Evolutionary conservation across 2,329 filamentous ascomycete species (phyloP).

Genomic region (Cryphonectria carpinicola): DNA sequence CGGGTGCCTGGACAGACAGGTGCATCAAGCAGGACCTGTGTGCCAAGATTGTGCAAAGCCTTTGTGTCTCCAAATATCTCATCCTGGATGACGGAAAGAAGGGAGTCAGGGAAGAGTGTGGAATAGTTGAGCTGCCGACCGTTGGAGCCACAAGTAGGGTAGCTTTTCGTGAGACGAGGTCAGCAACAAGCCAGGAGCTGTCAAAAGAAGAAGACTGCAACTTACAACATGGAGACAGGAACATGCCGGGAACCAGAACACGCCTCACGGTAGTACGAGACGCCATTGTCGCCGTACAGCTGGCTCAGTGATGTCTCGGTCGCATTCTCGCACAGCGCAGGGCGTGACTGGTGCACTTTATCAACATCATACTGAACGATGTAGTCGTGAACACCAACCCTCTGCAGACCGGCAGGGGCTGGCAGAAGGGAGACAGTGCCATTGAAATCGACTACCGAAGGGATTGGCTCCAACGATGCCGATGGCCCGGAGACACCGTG

Average conservation of each 20-base stretch:
- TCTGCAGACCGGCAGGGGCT: not conserved
- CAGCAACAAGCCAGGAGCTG: not conserved
- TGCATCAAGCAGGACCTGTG: conserved; percentile 8
- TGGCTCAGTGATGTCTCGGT: not conserved
- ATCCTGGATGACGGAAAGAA: conserved; percentile 13
- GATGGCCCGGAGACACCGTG: not conserved
- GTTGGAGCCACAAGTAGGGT: conserved; percentile 20
- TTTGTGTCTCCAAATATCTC: not conserved
- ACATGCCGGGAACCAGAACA: conserved; percentile 20
- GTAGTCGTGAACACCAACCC: conserved; percentile 14
- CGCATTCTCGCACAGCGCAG: not conserved
- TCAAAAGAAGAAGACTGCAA: not conserved
- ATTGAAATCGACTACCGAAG: conserved; percentile 15
- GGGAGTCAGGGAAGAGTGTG: conserved; percentile 16
- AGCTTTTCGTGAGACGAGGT: conserved; percentile 13
- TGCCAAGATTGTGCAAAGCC: conserved; percentile 23
- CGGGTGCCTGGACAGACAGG: conserved; percentile 18
- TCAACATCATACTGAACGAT: not conserved
- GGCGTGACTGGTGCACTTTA: not conserved
- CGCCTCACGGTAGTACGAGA: conserved; percentile 3
- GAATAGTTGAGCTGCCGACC: not conserved
- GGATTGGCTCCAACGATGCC: not conserved
- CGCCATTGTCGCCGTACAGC: conserved; percentile 1
- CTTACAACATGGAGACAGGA: conserved; percentile 23
- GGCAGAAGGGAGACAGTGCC: conserved; percentile 8